phyloP scores from a whole-genome alignment of 495 filamentous ascomycete species.

The Penicillium angulare region DNA sequence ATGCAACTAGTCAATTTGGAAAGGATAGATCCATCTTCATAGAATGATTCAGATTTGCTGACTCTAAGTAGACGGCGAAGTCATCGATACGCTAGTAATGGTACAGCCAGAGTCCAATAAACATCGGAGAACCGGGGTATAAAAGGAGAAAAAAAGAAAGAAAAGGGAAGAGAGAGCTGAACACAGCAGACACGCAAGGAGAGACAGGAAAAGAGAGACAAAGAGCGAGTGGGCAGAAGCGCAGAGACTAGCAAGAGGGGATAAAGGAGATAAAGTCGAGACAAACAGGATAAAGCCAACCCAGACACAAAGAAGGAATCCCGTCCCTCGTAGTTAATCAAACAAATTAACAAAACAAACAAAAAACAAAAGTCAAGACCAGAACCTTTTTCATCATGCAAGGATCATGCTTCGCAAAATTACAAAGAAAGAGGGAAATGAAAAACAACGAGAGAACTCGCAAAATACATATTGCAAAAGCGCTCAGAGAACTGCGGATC shows the following conservation, averaged over 20 bases:
- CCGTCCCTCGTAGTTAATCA: conserved; percentile 14
- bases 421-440: too few species aligned
- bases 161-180: conserved; percentile 14
- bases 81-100: conserved; percentile 29
- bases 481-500: conserved; percentile 23
- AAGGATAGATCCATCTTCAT: conserved; percentile 2
- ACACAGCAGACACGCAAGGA: background rate
- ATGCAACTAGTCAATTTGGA: too few species aligned
- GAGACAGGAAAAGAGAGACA: conserved; percentile 9
- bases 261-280: background rate
- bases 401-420: conserved; percentile 20
- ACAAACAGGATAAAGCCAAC: conserved; percentile 2
- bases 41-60: conserved; percentile 14
- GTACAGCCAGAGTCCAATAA: conserved; percentile 40
- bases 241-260: background rate
- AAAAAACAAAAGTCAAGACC: conserved; percentile 2
- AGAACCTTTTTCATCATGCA: conserved; percentile 20
- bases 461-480: conserved; percentile 18
- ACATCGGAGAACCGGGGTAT: conserved; percentile 37
- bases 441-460: conserved; percentile 9
- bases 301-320: conserved; percentile 20
- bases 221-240: conserved; percentile 9
- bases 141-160: conserved; percentile 19
- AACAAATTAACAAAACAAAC: background rate
- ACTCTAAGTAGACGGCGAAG: conserved; percentile 18